Evolutionary conservation across 768 basidiomycete genomes (phyloP).

Genomic region (Tricholoma hemisulphureum): DNA sequence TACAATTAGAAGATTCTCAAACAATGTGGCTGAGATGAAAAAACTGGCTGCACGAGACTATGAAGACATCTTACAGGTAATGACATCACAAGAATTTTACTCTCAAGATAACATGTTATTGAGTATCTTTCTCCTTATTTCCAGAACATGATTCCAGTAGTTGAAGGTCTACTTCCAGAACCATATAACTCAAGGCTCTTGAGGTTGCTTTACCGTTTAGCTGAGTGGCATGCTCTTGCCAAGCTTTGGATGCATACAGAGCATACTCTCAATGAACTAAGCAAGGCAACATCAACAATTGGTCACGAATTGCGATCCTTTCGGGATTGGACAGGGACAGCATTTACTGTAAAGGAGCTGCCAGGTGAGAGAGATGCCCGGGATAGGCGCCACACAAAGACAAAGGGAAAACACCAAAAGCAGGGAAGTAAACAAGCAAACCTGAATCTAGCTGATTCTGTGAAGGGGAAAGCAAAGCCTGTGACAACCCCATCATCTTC

Average conservation of each 20-base stretch:
- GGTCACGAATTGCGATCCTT: conserved; percentile 25
- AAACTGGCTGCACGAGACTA: conserved; percentile 30
- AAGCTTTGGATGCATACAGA: conserved; percentile 32
- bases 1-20: conserved; percentile 25
- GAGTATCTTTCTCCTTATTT: background rate
- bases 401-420: background rate
- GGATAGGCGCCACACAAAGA: background rate
- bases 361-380: background rate
- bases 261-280: conserved; percentile 16
- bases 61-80: conserved; percentile 29
- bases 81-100: too few species aligned
- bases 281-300: conserved; percentile 15
- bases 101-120: background rate
- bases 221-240: conserved; percentile 27
- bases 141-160: conserved; percentile 8
- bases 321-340: background rate
- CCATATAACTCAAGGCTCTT: conserved; percentile 20
- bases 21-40: conserved; percentile 25
- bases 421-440: background rate
- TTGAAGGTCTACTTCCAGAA: conserved; percentile 27
- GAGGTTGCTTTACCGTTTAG: conserved; percentile 20
- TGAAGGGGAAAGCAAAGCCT: background rate
- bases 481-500: background rate
- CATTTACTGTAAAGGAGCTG: background rate
- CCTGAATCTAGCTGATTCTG: background rate